phyloP scores from a whole-genome alignment of 768 basidiomycete species.

The Pisolithus tinctorius region DNA sequence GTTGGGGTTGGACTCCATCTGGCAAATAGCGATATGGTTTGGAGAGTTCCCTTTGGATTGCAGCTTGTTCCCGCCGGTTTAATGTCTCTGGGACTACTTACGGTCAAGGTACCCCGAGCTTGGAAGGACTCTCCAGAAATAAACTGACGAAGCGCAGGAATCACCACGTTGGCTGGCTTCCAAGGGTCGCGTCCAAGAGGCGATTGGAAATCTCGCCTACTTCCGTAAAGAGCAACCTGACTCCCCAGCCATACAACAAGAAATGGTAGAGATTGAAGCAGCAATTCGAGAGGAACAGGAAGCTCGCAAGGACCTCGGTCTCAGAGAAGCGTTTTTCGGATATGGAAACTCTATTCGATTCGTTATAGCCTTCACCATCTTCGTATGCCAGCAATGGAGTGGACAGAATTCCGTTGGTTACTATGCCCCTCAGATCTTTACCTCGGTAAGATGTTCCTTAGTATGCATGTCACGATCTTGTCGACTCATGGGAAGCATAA shows the following conservation, averaged over 20 bases:
- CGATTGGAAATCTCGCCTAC: slow-evolving; percentile 34
- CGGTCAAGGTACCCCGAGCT: background rate
- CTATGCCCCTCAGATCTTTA: slow-evolving; percentile 47
- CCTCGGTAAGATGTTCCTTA: slow-evolving; percentile 1
- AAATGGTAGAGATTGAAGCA: slow-evolving; percentile 40
- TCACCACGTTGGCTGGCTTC: slow-evolving; percentile 55
- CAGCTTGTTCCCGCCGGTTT: slow-evolving; percentile 51
- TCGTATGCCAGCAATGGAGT: slow-evolving; percentile 45
- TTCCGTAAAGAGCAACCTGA: slow-evolving; percentile 19
- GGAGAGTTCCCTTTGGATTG: slow-evolving; percentile 47
- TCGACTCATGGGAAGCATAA: background rate
- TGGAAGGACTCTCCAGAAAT: background rate
- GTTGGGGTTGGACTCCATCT: background rate
- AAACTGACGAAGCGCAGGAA: slow-evolving; percentile 31
- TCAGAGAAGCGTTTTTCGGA: background rate
- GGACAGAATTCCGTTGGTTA: slow-evolving; percentile 53
- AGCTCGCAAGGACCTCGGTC: slow-evolving; percentile 9
- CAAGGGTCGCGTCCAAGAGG: slow-evolving; percentile 34
- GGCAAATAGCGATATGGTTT: slow-evolving; percentile 13
- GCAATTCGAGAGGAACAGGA: slow-evolving; percentile 33
- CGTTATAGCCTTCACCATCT: slow-evolving; percentile 40
- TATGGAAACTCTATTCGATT: slow-evolving; percentile 25
- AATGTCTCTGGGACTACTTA: slow-evolving; percentile 18
- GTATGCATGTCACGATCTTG: background rate
- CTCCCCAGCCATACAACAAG: background rate